Base-by-base conservation (phyloP, 306 rosid genomes). In the Erythrophleum fordii region DNA sequence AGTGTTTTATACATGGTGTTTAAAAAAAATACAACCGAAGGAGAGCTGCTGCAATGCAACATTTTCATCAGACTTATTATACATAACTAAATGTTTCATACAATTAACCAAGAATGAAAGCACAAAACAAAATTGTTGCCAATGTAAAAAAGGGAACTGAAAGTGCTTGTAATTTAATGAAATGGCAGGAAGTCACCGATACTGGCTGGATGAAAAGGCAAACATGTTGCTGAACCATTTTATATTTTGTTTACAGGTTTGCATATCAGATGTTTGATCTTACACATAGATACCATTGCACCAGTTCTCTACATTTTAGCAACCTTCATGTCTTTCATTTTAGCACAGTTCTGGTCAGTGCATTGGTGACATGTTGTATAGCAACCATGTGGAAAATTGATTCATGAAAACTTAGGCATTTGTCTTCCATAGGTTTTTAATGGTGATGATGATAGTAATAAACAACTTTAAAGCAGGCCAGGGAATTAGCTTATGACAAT, bases 11-110 rank as follows among this genome's bases (percentile, higher is more conserved):
- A 5, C 45, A 18, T 9, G 11, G 9, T 49, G 28, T 18, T 31
- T 26, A 48, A n/a, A 70, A 49, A 71, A 29, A 71, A 11, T 60
- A 39, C 52, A 68, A 25, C 74, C 25, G 37, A 71, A 28, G 44
- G 44, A 28, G 64, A 77, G 77, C 58, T 39, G 82, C 68, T 29
- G 29, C 68, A 84, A 61, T 51, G 66, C 37, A 18, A 25, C 59
- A 55, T 67, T 66, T 45, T 44, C 59, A 69, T 3, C 20, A 39
- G 72, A 44, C 67, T 72, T 49, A 17, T 4, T 6, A 18, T 1
- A 35, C 35, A 53, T 75, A 48, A 8, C 46, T 29, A 7, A 64
- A 44, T 17, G 31, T 64, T 72, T 80, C 69, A 73, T 52, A 22
- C 9, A 41, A 39, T 69, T 16, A 45, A 73, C 13, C 35, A 62